phyloP scores from a whole-genome alignment of 2,329 filamentous ascomycete species.

The Aspergillus sp. region DNA sequence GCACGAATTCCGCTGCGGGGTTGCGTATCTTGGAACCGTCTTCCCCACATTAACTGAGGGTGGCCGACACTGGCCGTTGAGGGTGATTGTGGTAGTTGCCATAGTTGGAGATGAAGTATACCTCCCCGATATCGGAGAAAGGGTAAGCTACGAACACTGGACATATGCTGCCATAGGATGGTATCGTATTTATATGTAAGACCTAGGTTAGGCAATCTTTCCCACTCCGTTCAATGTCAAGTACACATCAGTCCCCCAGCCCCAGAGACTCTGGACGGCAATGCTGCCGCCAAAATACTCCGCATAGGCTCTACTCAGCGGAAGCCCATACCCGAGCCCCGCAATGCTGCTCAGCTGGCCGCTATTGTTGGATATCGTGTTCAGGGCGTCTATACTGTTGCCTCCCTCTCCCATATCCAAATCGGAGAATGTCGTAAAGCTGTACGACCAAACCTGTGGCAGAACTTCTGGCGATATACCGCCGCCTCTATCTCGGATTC shows the following conservation, averaged over 20 bases:
- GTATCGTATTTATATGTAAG: not conserved
- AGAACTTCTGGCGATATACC: constrained; percentile 84
- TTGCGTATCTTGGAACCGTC: not conserved
- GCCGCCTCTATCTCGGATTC: constrained; percentile 92
- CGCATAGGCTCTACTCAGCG: constrained; percentile 86
- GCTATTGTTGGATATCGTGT: constrained; percentile 70
- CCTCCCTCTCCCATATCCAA: constrained; percentile 56
- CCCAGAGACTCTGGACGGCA: constrained; percentile 89
- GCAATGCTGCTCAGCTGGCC: constrained; percentile 81
- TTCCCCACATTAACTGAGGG: not conserved
- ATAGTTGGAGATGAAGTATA: not conserved
- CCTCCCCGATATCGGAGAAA: not conserved
- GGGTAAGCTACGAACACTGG: not conserved
- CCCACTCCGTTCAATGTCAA: constrained; percentile 62
- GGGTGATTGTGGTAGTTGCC: too few species aligned
- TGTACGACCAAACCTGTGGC: constrained; percentile 92
- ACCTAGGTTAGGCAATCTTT: constrained; percentile 34
- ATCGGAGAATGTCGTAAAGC: constrained; percentile 90
- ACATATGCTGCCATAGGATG: not conserved
- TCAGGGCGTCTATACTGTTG: constrained; percentile 65
- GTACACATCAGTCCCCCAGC: constrained; percentile 79
- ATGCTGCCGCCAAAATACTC: constrained; percentile 98
- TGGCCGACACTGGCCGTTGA: too few species aligned
- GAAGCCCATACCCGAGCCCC: constrained; percentile 88
- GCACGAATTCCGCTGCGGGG: constrained; percentile 18